A percentile compares a stretch with the other conserved stretches of the same genome.
phyloP scores from a whole-genome alignment of 2,329 filamentous ascomycete species.

The Pezicula carpinea region DNA sequence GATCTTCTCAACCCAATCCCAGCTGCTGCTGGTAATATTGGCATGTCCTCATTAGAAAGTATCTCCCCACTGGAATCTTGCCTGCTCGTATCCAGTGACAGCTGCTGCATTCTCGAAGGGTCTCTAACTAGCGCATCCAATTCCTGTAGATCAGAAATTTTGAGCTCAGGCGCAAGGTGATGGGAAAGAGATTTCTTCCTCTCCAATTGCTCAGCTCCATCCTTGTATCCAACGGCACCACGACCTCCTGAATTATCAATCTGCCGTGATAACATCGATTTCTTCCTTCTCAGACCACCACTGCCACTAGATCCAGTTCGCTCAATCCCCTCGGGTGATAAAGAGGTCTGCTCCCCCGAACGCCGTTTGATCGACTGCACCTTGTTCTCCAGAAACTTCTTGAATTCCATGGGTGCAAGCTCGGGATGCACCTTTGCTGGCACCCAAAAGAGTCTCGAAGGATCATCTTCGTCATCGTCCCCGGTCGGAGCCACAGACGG shows the following conservation, averaged over 20 bases:
- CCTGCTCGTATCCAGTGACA: slow-evolving; percentile 40
- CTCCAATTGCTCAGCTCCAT: slow-evolving; percentile 77
- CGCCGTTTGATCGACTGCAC: slow-evolving; percentile 84
- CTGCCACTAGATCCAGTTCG: slow-evolving; percentile 47
- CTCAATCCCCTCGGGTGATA: slow-evolving; percentile 48
- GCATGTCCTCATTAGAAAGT: slow-evolving; percentile 62
- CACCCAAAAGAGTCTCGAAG: slow-evolving; percentile 89
- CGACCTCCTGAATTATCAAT: slow-evolving; percentile 67
- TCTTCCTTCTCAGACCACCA: slow-evolving; percentile 73
- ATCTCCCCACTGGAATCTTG: slow-evolving; percentile 31
- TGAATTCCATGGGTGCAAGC: slow-evolving; percentile 92
- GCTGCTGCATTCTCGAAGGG: slow-evolving; percentile 65
- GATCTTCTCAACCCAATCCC: slow-evolving; percentile 82
- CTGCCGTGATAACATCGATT: slow-evolving; percentile 91
- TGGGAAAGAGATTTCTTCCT: slow-evolving; percentile 61
- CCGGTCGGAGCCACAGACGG: slow-evolving; percentile 67
- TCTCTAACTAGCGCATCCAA: slow-evolving; percentile 82
- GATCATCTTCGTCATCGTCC: slow-evolving; percentile 79
- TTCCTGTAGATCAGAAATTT: slow-evolving; percentile 53
- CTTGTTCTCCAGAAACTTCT: slow-evolving; percentile 89
- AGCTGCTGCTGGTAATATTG: slow-evolving; percentile 74
- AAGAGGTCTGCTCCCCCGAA: slow-evolving; percentile 69
- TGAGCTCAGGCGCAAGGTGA: slow-evolving; percentile 52
- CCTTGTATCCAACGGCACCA: slow-evolving; percentile 63
- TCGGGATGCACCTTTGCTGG: slow-evolving; percentile 92